phyloP scores from a whole-genome alignment of 2,329 filamentous ascomycete genomes.

The Aspergillus flavus region DNA sequence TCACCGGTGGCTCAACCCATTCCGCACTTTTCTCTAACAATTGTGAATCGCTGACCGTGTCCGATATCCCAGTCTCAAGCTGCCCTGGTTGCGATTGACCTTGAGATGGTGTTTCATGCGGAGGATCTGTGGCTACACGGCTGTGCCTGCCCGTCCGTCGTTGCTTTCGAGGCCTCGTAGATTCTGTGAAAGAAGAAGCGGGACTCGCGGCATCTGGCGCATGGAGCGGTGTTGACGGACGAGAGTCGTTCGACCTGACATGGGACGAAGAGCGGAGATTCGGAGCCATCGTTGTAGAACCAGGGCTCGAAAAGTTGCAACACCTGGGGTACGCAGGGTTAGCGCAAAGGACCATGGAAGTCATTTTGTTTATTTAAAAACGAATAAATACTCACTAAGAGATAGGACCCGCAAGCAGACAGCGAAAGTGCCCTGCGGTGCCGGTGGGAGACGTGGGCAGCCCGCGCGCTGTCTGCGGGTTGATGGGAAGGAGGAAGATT shows the following conservation, averaged over 20 bases:
- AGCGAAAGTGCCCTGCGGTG: constrained; percentile 34
- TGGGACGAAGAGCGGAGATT: constrained; percentile 39
- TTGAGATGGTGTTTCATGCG: constrained; percentile 18
- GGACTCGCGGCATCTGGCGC: constrained; percentile 21
- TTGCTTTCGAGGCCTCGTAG: constrained; percentile 34
- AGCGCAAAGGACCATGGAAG: constrained; percentile 19
- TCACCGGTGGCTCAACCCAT: constrained; percentile 62
- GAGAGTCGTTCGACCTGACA: constrained; percentile 33
- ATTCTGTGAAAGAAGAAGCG: constrained; percentile 30
- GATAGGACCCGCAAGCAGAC: constrained; percentile 26
- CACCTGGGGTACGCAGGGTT: constrained; percentile 22
- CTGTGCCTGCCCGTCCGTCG: constrained; percentile 33
- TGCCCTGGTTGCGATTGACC: constrained; percentile 22
- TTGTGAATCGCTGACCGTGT: constrained; percentile 16
- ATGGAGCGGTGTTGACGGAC: constrained; percentile 35
- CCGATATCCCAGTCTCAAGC: constrained; percentile 4
- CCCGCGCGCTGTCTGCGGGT: constrained; percentile 35
- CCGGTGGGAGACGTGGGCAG: constrained; percentile 33
- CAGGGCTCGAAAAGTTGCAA: constrained; percentile 24
- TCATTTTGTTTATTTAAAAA: neutral
- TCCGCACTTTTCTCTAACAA: constrained; percentile 13
- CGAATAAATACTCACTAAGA: constrained; percentile 25
- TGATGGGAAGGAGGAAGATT: constrained; percentile 29
- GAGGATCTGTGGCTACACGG: constrained; percentile 28
- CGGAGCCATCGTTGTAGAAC: constrained; percentile 34